Base-by-base conservation (phyloP, 1,139 yeast genomes). In the Yamadazyma mexicana region DNA sequence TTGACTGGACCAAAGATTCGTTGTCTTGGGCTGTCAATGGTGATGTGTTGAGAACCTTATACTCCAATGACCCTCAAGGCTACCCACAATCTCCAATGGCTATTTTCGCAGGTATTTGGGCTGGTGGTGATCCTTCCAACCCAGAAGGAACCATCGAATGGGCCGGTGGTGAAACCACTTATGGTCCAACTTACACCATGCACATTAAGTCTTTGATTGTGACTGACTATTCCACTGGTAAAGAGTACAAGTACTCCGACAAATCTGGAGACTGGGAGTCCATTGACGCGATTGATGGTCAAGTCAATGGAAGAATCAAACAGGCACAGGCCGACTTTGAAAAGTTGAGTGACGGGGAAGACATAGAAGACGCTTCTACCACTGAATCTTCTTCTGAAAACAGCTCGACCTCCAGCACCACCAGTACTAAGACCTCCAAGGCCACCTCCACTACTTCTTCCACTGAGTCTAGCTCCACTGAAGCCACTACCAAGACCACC, bases 101-200 rank as follows among this genome's bases (percentile, higher is more conserved):
- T 46, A 59, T 87, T 12, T 74, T 66, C 51, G 71, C 84, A 39
- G 94, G 94, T 42, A 58, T 72, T 20, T 85, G 94, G 94, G 89
- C 92, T 15, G 94, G 91, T 45, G 94, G 94, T 46, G 89, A 83
- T 57, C 69, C 87, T 14, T 54, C 67, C 30, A 83, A 83, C 53
- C 69, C 72, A 6, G 62, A 70, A 20, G 95, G 94, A 27, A 85
- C 94, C 7, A 81, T 86, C 43, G 79, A 79, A 52, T 86, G 95
- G 95, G 92, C 94, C 11, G 94, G 95, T 38, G 95, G 95, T 38
- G 48, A 50, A n/a, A 80, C 88, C 11, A 83, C 85, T 58, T 84
- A 77, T 55, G 49, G 74, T 11, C 88, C 80, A 28, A 92, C 94
- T 34, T 86, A 79, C 58, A 59, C 80, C 28, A 86, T 86, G 87